Conservation (phyloP, 768 basidiomycete species). For the Lactarius sanguifluus region DNA sequence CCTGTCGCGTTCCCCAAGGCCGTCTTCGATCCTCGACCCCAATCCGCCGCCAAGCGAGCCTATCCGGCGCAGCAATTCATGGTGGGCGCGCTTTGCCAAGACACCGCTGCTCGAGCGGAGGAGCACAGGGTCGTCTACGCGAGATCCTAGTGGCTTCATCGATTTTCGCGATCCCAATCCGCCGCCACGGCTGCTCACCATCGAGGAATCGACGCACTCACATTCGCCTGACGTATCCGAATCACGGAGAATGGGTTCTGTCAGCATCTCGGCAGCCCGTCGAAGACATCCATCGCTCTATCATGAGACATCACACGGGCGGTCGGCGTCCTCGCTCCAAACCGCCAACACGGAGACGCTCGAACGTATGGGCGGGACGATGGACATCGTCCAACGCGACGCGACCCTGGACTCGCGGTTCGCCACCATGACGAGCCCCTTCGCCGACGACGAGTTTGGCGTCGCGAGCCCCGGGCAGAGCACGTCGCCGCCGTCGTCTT, state of each 20-base stretch:
- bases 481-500: not conserved
- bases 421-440: not conserved
- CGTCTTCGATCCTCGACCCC: slow-evolving; percentile 47
- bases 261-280: not conserved
- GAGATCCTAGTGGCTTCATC: slow-evolving; percentile 32
- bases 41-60: slow-evolving; percentile 44
- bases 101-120: slow-evolving; percentile 63
- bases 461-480: not conserved
- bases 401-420: slow-evolving; percentile 25
- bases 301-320: slow-evolving; percentile 35
- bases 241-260: slow-evolving; percentile 17
- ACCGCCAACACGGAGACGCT: slow-evolving; percentile 71
- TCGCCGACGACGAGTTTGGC: slow-evolving; percentile 19
- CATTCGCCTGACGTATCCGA: slow-evolving; percentile 27
- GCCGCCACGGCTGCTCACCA: slow-evolving; percentile 59
- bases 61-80: slow-evolving; percentile 66
- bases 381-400: slow-evolving; percentile 65
- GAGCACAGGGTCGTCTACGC: slow-evolving; percentile 39
- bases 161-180: slow-evolving; percentile 83
- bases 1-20: slow-evolving; percentile 33
- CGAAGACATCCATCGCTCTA: slow-evolving; percentile 29
- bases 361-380: slow-evolving; percentile 60
- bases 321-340: slow-evolving; percentile 48
- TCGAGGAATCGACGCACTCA: slow-evolving; percentile 53
- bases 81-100: slow-evolving; percentile 76